phyloP scores from a whole-genome alignment of 345 rosid genomes.

The Ricinus communis region DNA sequence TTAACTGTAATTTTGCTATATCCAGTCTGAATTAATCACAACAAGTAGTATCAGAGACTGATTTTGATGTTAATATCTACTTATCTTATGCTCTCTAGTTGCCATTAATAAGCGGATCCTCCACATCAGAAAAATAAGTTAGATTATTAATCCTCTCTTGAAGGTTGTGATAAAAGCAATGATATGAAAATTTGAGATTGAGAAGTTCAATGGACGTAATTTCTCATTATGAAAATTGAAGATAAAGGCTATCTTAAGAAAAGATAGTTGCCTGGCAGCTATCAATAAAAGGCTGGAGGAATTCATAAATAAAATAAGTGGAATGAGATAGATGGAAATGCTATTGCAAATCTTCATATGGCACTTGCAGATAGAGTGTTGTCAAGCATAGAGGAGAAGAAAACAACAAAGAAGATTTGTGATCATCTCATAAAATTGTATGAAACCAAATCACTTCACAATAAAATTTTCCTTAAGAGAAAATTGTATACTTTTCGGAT shows the following conservation, averaged over 20 bases:
- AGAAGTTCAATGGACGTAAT: too few species aligned
- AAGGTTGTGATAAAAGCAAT: background rate
- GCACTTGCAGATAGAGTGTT: slow-evolving; percentile 12
- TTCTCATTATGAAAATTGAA: too few species aligned
- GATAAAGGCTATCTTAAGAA: too few species aligned
- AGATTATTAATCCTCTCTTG: background rate
- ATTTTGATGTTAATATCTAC: background rate
- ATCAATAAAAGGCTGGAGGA: background rate
- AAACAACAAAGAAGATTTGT: background rate
- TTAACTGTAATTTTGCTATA: background rate
- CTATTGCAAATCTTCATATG: slow-evolving; percentile 8
- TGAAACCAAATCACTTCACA: slow-evolving; percentile 6
- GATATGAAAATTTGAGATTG: too few species aligned
- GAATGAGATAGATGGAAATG: slow-evolving; percentile 10
- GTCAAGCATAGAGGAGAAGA: slow-evolving; percentile 12
- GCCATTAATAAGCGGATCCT: too few species aligned
- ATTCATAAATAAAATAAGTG: slow-evolving; percentile 2
- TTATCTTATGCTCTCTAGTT: too few species aligned
- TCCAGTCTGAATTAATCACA: background rate
- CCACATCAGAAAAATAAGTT: background rate
- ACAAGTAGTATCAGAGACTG: background rate
- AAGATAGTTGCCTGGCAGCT: background rate
- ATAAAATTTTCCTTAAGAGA: too few species aligned
- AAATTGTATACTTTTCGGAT: slow-evolving; percentile 1
- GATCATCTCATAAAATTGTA: slow-evolving; percentile 8